phyloP scores from a whole-genome alignment of 805 yeast genomes.

The Lipomyces spencermartinsiae region DNA sequence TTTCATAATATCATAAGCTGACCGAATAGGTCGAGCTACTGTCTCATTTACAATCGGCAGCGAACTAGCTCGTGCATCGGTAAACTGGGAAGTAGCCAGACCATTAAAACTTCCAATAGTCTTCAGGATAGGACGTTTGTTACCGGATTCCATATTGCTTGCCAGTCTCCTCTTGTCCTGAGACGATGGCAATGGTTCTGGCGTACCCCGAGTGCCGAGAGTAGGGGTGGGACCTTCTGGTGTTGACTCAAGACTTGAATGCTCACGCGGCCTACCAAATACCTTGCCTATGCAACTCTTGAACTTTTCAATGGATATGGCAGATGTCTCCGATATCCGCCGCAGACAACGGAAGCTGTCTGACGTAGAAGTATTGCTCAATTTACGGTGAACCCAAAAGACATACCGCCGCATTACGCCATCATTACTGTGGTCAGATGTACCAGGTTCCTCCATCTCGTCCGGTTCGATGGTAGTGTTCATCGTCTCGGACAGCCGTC shows the following conservation, averaged over 20 bases:
- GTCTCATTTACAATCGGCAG: background rate
- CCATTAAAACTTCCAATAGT: background rate
- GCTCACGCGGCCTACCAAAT: conserved; percentile 2
- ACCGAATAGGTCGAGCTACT: conserved; percentile 6
- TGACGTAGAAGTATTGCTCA: background rate
- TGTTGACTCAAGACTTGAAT: background rate
- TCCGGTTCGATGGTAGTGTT: background rate
- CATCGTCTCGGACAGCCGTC: background rate
- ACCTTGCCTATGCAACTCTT: conserved; percentile 1
- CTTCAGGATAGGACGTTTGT: background rate
- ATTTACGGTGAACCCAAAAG: background rate
- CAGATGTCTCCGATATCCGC: conserved; percentile 1
- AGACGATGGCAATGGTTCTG: background rate
- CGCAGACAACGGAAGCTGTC: background rate
- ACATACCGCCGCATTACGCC: background rate
- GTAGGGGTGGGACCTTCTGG: background rate
- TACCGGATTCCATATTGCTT: background rate
- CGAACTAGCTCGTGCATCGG: background rate
- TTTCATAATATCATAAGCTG: conserved; percentile 34
- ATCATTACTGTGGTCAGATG: background rate
- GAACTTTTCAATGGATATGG: conserved; percentile 3
- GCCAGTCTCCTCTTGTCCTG: background rate
- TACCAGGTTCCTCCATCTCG: background rate
- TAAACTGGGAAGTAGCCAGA: background rate
- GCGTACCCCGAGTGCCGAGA: background rate